Evolutionary conservation across 208 protist genomes (phyloP).

Genomic region (Naegleria fowleri): DNA sequence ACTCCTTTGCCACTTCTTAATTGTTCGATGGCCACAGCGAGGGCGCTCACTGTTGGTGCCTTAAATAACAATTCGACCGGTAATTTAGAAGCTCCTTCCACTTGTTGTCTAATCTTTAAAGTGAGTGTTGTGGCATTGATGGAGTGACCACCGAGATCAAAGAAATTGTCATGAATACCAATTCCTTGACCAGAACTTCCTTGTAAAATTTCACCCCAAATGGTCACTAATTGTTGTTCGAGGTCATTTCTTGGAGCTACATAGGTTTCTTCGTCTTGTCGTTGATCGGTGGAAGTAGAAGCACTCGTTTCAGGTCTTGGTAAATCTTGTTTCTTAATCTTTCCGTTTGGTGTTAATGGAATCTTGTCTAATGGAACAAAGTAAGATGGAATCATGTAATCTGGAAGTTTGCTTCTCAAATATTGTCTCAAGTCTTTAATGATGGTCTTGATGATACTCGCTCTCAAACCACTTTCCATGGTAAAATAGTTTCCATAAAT

Average conservation of each 20-base stretch:
- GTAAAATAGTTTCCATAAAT: background rate
- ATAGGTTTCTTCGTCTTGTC: constrained; percentile 7
- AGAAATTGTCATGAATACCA: constrained; percentile 48
- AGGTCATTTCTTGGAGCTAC: constrained; percentile 25
- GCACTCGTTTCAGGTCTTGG: constrained; percentile 38
- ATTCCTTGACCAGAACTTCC: background rate
- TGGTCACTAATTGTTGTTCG: constrained; percentile 21
- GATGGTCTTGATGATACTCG: background rate
- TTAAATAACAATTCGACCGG: constrained; percentile 43
- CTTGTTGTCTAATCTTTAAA: constrained; percentile 38
- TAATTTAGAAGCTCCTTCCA: constrained; percentile 27
- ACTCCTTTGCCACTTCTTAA: background rate
- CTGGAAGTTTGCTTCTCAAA: constrained; percentile 46
- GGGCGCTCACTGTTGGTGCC: constrained; percentile 33
- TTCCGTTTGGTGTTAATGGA: constrained; percentile 60
- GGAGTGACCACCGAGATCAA: constrained; percentile 55
- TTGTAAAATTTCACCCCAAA: constrained; percentile 24
- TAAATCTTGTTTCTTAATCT: constrained; percentile 48
- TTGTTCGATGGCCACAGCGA: constrained; percentile 30
- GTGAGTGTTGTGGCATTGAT: constrained; percentile 48
- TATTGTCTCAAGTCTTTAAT: constrained; percentile 37
- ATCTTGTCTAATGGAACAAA: constrained; percentile 48
- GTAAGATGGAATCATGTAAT: constrained; percentile 54
- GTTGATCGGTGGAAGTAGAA: background rate
- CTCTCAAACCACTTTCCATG: background rate